Conservation (phyloP, 345 rosid species). For the Kernera saxatilis region DNA sequence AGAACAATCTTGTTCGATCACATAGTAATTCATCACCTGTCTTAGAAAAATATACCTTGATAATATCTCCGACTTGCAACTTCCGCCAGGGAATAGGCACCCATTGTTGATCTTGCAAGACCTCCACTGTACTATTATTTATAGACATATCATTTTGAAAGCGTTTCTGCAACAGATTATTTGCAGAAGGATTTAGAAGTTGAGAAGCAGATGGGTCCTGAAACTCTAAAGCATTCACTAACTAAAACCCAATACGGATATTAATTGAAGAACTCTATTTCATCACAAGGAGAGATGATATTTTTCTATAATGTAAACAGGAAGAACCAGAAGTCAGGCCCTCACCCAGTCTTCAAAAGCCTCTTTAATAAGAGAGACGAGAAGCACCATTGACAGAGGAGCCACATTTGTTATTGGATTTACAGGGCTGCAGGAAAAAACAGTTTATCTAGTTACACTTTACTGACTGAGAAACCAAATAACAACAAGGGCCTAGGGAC, state of each 20-base stretch:
- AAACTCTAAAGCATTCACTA: background rate
- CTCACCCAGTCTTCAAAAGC: slow-evolving; percentile 97
- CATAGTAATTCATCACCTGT: background rate
- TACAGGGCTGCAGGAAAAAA: slow-evolving; percentile 68
- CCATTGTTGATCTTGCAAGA: slow-evolving; percentile 80
- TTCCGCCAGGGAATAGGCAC: slow-evolving; percentile 66
- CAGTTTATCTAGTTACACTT: slow-evolving; percentile 8
- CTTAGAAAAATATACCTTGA: slow-evolving; percentile 44
- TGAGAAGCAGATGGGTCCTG: background rate
- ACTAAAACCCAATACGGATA: background rate
- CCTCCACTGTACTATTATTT: slow-evolving; percentile 64
- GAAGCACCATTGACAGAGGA: slow-evolving; percentile 82
- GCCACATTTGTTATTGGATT: slow-evolving; percentile 85
- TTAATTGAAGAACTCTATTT: background rate
- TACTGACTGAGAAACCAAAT: background rate
- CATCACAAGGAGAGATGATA: background rate
- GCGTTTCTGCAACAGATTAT: slow-evolving; percentile 61
- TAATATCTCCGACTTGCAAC: slow-evolving; percentile 88
- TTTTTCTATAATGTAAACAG: background rate
- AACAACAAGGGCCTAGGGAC: background rate
- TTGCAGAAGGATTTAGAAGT: background rate
- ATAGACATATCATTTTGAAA: slow-evolving; percentile 85
- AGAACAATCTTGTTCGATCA: background rate
- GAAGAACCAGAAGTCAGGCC: slow-evolving; percentile 11
- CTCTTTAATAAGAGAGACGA: slow-evolving; percentile 87